phyloP scores from a whole-genome alignment of 2,329 filamentous ascomycete genomes.

The Arthrobotrys entomopaga region DNA sequence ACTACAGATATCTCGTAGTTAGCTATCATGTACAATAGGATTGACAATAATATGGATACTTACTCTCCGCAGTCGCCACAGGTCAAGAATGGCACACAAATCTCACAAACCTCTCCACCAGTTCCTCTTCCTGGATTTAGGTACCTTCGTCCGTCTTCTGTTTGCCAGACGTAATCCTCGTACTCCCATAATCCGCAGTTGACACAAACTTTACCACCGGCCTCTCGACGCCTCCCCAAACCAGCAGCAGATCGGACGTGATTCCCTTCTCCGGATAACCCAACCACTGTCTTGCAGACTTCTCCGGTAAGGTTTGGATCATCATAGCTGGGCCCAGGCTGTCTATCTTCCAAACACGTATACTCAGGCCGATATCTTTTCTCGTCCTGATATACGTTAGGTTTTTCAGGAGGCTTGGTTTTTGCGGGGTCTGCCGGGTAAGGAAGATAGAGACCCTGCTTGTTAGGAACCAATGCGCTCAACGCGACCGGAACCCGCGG shows the following conservation, averaged over 20 bases:
- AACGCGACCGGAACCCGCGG: slow-evolving; percentile 40
- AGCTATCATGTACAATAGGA: neutral
- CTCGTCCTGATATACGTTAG: too few relatives aligned
- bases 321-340: slow-evolving; percentile 33
- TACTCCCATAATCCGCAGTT: slow-evolving; percentile 53
- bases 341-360: neutral
- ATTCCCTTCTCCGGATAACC: slow-evolving; percentile 26
- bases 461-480: slow-evolving; percentile 6
- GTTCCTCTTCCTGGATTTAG: slow-evolving; percentile 20
- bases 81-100: slow-evolving; percentile 36
- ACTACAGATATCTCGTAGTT: slow-evolving; percentile 8
- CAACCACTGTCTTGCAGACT: neutral
- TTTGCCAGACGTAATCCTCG: slow-evolving; percentile 27
- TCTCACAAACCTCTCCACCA: slow-evolving; percentile 38
- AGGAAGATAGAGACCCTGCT: slow-evolving; percentile 15
- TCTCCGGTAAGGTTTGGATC: slow-evolving; percentile 17
- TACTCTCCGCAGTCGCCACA: slow-evolving; percentile 52
- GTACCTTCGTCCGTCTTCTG: neutral
- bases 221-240: slow-evolving; percentile 5
- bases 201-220: slow-evolving; percentile 27
- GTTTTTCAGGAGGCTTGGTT: neutral
- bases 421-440: neutral
- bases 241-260: slow-evolving; percentile 22
- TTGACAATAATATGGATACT: neutral
- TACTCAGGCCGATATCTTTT: slow-evolving; percentile 6